Base-by-base conservation (phyloP, 2,329 filamentous ascomycete species). In the Trichophyton simii region DNA sequence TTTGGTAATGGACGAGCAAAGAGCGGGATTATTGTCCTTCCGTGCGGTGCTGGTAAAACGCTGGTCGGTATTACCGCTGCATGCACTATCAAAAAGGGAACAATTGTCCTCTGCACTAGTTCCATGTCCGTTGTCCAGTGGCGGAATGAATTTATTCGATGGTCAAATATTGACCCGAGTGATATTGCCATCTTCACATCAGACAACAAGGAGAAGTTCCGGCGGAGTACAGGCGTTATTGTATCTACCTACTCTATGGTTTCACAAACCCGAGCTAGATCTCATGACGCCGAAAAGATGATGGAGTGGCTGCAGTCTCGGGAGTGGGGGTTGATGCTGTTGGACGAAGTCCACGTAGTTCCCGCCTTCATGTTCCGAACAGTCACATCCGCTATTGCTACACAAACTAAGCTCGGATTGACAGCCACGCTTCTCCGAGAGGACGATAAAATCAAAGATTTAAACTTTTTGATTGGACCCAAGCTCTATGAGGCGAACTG, bases 171-270 rank as follows among this genome's bases (percentile, higher is more conserved):
- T 64, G 88, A 91, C 67, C 90, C 91, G 0, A 87, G 92, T 66
- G 91, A 96, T 70, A 91, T 99, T 69, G 90, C 91, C 34, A 86
- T 95, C 60, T 99, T 99, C 73, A 96, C 94, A 0, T 92, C 91
- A 0, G 91, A 95, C 67, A 89, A 89, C 72, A 99, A 99, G 75
- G 85, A 87, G 62, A 80, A 81, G 59, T 96, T 99, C 68, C 86
- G 87, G 0, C 85, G 91, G 58, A 92, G 90, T 70, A 95, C 94
- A 0, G 94, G 94, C 71, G 91, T 99, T 66, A 95, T 99, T 66
- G 91, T 99, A 59, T 95, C 91, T 9, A 99, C 94, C 0, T 99
- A 99, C 74, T 94, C 90, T 63, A 99, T 99, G 94, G 91, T 99
- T n/a, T 95, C 90, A 7, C 89, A 94, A 69, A 91, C 87, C 13